Evolutionary conservation across 768 basidiomycete species (phyloP), one percentile per base, ranked within the genome.

Genomic region (Tremella mesenterica): DNA sequence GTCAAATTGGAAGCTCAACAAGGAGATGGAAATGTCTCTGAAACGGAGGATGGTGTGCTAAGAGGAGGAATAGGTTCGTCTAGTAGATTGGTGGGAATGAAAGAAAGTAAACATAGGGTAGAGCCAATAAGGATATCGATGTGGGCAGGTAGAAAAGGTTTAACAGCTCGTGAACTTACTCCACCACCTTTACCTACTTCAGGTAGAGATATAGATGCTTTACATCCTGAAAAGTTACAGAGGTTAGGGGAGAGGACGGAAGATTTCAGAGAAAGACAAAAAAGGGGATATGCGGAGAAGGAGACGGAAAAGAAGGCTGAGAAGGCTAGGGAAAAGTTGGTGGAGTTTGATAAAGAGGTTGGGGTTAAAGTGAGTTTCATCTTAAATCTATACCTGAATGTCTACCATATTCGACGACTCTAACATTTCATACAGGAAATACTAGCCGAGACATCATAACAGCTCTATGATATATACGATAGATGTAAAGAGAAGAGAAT

Each of bases 111-210:
- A n/a, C n/a, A n/a, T n/a, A n/a, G 60, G 26, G 53, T 50, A 1
- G 66, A 68, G 50, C 66, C 66, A 2, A 68, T 68, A 2, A 31
- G 66, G 23, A 56, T 68, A 27, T 65, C 63, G 12, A 54, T 68
- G 50, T 68, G 66, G 66, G 36, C 57, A 27, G 66, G 66, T 8
- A 29, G 66, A 30, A 60, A 60, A 44, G 71, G 71, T 31, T 36
- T 72, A 2, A 52, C 62, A 20, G 62, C 66, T 1, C 52, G 65
- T 31, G 50, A 52, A 18, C 58, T 59, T 0, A 63, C 68, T 1
- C 71, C 71, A 8, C 63, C 67, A 3, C 71, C 69, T 7, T 30
- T 63, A 21, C 61, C 63, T 6, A 44, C 50, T 20, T 59, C 61
- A 3, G 41, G 46, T n/a, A 47, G 61, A 30, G 53, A 69, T 54